Evolutionary conservation across 768 basidiomycete species (phyloP), one percentile per base, ranked within the genome.

Genomic region (Trametes villosa): DNA sequence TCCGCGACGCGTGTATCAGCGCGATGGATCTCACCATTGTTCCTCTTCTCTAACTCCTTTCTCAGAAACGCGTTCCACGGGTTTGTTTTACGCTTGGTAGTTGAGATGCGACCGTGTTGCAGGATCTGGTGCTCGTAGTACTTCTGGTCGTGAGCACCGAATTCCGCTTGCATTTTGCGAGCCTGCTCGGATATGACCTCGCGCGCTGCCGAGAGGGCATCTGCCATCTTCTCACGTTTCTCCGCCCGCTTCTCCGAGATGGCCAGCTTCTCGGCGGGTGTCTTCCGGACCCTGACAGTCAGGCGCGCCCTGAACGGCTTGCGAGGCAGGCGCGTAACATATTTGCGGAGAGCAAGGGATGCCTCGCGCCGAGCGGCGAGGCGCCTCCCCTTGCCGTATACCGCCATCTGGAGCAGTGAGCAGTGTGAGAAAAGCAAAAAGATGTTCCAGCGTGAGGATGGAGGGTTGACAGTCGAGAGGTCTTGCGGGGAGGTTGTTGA

Each of bases 21-120:
- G 24, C 26, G 6, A 12, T 18, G 6, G 12, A n/a, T 27, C 45
- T 26, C n/a, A 59, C 57, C 57, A 3, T 38, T 36, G 30, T 59
- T 59, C 20, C 24, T 27, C 31, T 26, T 34, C 24, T 53, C 22
- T 13, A 53, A 20, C 33, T 60, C 44, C 13, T 17, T 27, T 9
- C 38, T 20, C 8, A 56, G 17, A 31, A 31, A 62, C 17, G 47
- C 60, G 30, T 61, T 61, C 60, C 53, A 61, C 3, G n/a, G 29
- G 29, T 45, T 61, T 7, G 29, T 18, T 11, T 30, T 44, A 4
- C 53, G 53, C 27, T 52, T 26, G 2, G 30, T 22, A 18, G 27
- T 24, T 3, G 30, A 11, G 2, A 30, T n/a, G 9, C 46, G 42
- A 13, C 22, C 4, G 22, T 27, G 33, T 49, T 61, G 60, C 34